A percentile compares a stretch with the other conserved stretches of the same genome.
These are phyloP conservation scores for Coleophoma cylindrospora DNA, from an alignment of 2,329 filamentous ascomycete species.

Conservation along the genomic window DNA sequence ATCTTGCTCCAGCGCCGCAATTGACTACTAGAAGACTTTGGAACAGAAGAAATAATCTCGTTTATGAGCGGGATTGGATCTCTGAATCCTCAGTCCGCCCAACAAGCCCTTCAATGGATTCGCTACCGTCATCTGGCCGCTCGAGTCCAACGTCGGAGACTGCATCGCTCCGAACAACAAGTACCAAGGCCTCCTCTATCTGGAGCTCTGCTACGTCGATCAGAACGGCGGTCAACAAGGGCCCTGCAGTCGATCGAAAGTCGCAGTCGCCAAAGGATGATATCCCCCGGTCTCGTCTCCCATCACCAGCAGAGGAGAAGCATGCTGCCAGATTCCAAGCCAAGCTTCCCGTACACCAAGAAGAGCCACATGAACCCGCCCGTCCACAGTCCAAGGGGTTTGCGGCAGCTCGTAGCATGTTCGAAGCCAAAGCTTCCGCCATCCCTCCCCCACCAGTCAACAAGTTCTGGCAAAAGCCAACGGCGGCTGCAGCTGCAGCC, in stretches of 20 bases:
- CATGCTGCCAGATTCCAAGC: slow-evolving; percentile 1
- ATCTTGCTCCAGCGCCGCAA: slow-evolving; percentile 2
- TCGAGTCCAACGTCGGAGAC: slow-evolving; percentile 23
- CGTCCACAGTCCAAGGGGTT: slow-evolving; percentile 17
- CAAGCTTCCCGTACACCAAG: not conserved
- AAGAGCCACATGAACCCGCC: slow-evolving; percentile 5
- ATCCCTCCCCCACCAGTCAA: slow-evolving; percentile 8
- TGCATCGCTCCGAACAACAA: slow-evolving; percentile 24
- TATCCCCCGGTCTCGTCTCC: not conserved
- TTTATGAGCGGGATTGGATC: slow-evolving; percentile 24
- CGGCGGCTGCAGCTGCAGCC: not conserved
- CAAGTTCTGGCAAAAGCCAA: slow-evolving; percentile 5
- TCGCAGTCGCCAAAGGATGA: slow-evolving; percentile 1
- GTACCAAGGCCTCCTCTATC: slow-evolving; percentile 24
- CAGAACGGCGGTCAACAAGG: slow-evolving; percentile 1
- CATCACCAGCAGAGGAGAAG: not conserved
- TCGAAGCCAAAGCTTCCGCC: slow-evolving; percentile 12
- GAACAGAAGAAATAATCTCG: slow-evolving; percentile 8
- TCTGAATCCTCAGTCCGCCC: slow-evolving; percentile 25
- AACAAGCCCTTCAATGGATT: slow-evolving; percentile 22
- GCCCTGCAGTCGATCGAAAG: slow-evolving; percentile 1
- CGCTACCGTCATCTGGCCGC: slow-evolving; percentile 19
- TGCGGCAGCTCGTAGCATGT: slow-evolving; percentile 15
- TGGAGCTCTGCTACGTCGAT: slow-evolving; percentile 14
- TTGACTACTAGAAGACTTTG: slow-evolving; percentile 22